These are phyloP conservation scores for Capsella bursapastoris DNA, from an alignment of 345 rosid genomes.

Conservation along the genomic window DNA sequence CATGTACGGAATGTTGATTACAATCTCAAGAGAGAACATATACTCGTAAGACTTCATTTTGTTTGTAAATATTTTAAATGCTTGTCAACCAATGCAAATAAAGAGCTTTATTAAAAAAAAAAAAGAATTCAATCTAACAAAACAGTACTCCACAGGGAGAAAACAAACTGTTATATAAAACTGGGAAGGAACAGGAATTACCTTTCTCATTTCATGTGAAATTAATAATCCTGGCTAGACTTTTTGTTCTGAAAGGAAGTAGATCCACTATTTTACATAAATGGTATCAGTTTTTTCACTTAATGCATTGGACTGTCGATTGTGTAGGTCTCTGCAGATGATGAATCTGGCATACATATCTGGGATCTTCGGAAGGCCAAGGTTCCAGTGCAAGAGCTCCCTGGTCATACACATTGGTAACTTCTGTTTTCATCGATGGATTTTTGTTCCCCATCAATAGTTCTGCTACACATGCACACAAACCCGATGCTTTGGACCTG, in stretches of 20 bases:
- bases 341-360: slow-evolving; percentile 66
- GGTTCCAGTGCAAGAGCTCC: slow-evolving; percentile 64
- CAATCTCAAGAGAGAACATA: slow-evolving; percentile 61
- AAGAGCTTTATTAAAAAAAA: not conserved
- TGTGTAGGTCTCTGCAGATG: slow-evolving; percentile 68
- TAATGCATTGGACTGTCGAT: slow-evolving; percentile 9
- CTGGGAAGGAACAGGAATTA: not conserved
- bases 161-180: not conserved
- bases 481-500: slow-evolving; percentile 5
- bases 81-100: slow-evolving; percentile 2
- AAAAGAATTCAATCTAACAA: slow-evolving; percentile 2
- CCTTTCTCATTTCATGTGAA: not conserved
- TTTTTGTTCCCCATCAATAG: slow-evolving; percentile 19
- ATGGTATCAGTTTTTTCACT: not conserved
- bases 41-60: slow-evolving; percentile 56
- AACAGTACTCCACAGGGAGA: not conserved
- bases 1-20: slow-evolving; percentile 70
- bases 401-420: slow-evolving; percentile 86
- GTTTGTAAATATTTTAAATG: not conserved
- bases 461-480: slow-evolving; percentile 7
- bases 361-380: slow-evolving; percentile 76
- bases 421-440: slow-evolving; percentile 8
- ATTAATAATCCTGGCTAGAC: not conserved
- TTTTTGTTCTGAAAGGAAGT: not conserved
- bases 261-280: not conserved